These are phyloP conservation scores for Starmerella apis DNA, from an alignment of 805 yeast species.

Conservation along the genomic window DNA sequence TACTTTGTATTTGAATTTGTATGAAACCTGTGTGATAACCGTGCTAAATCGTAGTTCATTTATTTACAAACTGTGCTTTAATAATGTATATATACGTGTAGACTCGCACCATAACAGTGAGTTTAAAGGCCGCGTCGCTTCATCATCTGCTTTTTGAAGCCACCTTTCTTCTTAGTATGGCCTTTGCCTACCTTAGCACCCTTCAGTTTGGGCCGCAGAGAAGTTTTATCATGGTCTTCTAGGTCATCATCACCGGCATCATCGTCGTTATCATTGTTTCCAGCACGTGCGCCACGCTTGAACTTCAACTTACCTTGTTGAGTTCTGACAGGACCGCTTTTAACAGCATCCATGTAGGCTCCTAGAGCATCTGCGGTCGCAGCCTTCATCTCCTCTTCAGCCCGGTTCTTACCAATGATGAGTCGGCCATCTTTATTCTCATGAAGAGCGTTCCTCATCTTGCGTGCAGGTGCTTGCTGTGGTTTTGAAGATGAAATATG, in stretches of 20 bases:
- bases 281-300: constrained; percentile 51
- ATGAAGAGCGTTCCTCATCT: constrained; percentile 27
- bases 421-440: constrained; percentile 53
- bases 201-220: constrained; percentile 12
- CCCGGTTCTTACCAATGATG: constrained; percentile 44
- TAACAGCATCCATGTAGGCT: constrained; percentile 90
- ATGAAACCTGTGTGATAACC: too few species aligned
- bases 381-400: constrained; percentile 29
- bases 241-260: constrained; percentile 37
- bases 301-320: constrained; percentile 84
- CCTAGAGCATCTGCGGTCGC: constrained; percentile 50
- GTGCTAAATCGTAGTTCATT: too few species aligned
- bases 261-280: constrained; percentile 44
- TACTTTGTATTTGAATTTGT: too few species aligned
- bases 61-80: too few species aligned
- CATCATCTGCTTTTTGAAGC: constrained; percentile 20
- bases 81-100: too few species aligned
- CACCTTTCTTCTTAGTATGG: not conserved
- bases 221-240: constrained; percentile 9
- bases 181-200: constrained; percentile 14
- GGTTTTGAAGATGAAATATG: constrained; percentile 87
- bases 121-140: constrained; percentile 9
- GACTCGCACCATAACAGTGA: too few species aligned
- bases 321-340: constrained; percentile 87
- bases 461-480: constrained; percentile 38